Base-by-base conservation (phyloP, 164 flowering plant species). In the Tetracentron sinense region DNA sequence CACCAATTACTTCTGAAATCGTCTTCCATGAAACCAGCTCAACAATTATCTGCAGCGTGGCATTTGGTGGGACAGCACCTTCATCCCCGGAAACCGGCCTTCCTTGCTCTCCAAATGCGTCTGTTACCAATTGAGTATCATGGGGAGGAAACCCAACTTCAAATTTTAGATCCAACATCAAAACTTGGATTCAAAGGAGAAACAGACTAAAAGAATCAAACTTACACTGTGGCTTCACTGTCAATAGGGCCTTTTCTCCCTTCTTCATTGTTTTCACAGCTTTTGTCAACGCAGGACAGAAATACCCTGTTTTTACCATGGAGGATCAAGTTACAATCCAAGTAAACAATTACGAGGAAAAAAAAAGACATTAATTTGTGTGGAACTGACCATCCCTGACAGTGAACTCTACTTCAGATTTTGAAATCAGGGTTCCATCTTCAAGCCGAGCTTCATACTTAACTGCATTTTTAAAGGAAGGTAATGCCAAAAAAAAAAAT, bases 201-300 rank as follows among this genome's bases (percentile, higher is more conserved):
- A 21, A 21, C 54, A 51, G 25, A 17, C 54, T 3, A 0, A 7
- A 10, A 51, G 33, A 38, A 21, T 5, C 2, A 15, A 42, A 67
- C 90, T 70, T 74, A 94, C 99, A 94, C 79, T 89, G 95, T 61
- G 99, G 96, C 71, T 91, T 94, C 51, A 89, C 97, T 1, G 86
- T 80, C 0, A 91, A 65, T 28, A 85, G 66, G 23, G 84, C 96
- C 61, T 82, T 89, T 65, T 94, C 99, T 42, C 95, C 93, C 71
- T 86, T 91, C 78, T 94, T 94, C 99, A 94, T 94, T 6, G 96
- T 89, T 62, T 86, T 91, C 22, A 91, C 90, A 62, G 99, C 93
- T 71, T 76, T 89, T 3, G 88, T 22, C 55, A 94, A 49, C 1
- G 99, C 97, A 67, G 96, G 92, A 60, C 97, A 94, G 68, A 88